These are phyloP conservation scores for Volvox africanus DNA, from an alignment of 139 green algal genomes.

Conservation along the genomic window DNA sequence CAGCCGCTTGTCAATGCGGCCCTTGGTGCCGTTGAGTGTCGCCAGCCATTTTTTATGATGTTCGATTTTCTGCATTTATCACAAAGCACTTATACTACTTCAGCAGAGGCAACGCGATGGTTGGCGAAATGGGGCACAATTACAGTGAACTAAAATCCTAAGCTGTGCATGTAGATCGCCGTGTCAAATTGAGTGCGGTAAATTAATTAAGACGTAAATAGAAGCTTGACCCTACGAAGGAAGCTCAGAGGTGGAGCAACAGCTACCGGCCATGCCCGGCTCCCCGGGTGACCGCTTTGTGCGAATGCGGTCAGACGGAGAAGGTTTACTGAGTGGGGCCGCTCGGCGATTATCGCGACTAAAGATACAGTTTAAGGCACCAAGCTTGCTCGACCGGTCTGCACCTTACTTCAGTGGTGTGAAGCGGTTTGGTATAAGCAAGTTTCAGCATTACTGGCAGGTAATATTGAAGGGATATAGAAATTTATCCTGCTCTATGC, in stretches of 20 bases:
- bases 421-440: constrained; percentile 62
- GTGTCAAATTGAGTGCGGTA: too few species aligned
- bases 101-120: too few species aligned
- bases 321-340: not conserved
- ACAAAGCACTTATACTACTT: too few species aligned
- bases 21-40: too few species aligned
- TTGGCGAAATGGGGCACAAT: too few species aligned
- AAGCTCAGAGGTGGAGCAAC: not conserved
- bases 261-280: not conserved
- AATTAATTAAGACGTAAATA: too few species aligned
- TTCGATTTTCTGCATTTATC: too few species aligned
- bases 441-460: constrained; percentile 48
- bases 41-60: too few species aligned
- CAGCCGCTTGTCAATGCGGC: too few species aligned
- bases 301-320: not conserved
- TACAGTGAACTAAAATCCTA: too few species aligned
- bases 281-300: constrained; percentile 14
- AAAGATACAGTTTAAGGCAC: constrained; percentile 36
- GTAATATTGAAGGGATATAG: not conserved
- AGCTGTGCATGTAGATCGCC: too few species aligned
- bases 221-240: too few species aligned
- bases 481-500: not conserved
- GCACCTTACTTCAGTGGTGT: constrained; percentile 64
- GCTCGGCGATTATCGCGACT: constrained; percentile 17
- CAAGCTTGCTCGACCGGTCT: constrained; percentile 36